A percentile compares a stretch with the other conserved stretches of the same genome.
Evolutionary conservation across 2,329 filamentous ascomycete species (phyloP).

Genomic region (Xylaria polymorpha): DNA sequence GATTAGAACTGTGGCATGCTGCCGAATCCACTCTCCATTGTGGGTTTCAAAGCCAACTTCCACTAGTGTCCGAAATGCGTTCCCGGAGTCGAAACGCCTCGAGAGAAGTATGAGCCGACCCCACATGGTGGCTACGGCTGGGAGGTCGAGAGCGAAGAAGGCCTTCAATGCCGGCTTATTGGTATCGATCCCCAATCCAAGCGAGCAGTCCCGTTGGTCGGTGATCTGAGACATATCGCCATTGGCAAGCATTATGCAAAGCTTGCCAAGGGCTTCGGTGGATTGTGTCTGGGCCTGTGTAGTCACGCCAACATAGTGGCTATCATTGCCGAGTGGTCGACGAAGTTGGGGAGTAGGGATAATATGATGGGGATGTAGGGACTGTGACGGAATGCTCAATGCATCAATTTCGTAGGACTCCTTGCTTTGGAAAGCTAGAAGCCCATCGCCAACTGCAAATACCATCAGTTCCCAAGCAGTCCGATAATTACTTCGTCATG

Average conservation of each 20-base stretch:
- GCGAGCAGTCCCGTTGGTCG: neutral
- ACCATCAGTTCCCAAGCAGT: neutral
- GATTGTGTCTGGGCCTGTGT: neutral
- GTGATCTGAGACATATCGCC: neutral
- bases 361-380: neutral
- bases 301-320: neutral
- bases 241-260: slow-evolving; percentile 1
- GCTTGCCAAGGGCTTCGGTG: neutral
- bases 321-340: neutral
- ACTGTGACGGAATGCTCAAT: neutral
- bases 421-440: neutral
- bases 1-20: neutral
- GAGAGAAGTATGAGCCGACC: neutral
- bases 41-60: slow-evolving; percentile 11
- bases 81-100: neutral
- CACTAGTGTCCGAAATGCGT: slow-evolving; percentile 6
- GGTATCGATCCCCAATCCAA: neutral
- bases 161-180: neutral
- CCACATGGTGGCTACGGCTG: slow-evolving; percentile 2
- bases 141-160: slow-evolving; percentile 1
- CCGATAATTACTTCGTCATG: neutral
- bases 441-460: neutral
- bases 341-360: neutral
- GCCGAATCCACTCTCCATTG: slow-evolving; percentile 2
- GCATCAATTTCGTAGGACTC: neutral